phyloP scores from a whole-genome alignment of 2,329 filamentous ascomycete species.

The Pseudogymnoascus sp. region DNA sequence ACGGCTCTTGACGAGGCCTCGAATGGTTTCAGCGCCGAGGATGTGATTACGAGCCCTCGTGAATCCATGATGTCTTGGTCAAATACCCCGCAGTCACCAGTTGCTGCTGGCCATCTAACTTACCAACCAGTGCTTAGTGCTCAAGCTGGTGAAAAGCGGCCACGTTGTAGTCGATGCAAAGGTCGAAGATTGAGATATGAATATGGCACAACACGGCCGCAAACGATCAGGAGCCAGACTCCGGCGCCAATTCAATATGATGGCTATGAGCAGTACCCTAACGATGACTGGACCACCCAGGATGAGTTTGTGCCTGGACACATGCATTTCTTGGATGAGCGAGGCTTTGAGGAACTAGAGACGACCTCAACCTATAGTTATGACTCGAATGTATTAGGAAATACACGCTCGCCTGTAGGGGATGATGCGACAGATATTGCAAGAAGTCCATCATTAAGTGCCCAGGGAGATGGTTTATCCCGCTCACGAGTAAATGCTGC shows the following conservation, averaged over 20 bases:
- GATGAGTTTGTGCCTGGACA: not conserved
- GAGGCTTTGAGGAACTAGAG: not conserved
- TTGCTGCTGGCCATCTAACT: not conserved
- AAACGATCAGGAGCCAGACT: not conserved
- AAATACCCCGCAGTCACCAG: not conserved
- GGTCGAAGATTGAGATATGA: not conserved
- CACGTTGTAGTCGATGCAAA: not conserved
- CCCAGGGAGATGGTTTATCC: not conserved
- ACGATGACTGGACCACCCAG: not conserved
- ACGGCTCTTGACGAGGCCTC: not conserved
- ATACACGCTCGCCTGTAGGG: not conserved
- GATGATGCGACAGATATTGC: not conserved
- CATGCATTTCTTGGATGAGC: not conserved
- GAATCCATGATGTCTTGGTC: constrained; percentile 16
- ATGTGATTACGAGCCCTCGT: not conserved
- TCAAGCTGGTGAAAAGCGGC: not conserved
- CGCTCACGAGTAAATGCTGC: constrained; percentile 20
- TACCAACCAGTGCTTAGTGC: not conserved
- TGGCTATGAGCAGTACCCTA: not conserved
- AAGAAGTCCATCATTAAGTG: not conserved
- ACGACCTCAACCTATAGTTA: not conserved
- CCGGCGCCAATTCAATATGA: not conserved
- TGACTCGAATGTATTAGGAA: not conserved
- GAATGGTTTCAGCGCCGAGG: not conserved
- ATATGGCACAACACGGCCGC: not conserved